Evolutionary conservation across 2,329 filamentous ascomycete species (phyloP), one percentile per base, ranked within the genome.

Genomic region (Nemania serpens): DNA sequence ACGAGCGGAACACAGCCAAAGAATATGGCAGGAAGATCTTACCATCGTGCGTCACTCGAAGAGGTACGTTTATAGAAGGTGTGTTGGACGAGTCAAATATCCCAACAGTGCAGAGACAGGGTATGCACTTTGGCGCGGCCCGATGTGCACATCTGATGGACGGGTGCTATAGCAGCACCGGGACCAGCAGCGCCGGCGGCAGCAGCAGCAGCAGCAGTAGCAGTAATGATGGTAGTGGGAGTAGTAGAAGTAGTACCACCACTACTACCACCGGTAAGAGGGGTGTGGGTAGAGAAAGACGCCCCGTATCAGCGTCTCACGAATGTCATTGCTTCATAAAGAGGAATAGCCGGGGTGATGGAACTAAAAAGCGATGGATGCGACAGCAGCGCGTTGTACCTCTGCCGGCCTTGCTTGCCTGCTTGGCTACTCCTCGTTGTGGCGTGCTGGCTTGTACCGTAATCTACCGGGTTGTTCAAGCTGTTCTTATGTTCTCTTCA

Each of bases 21-120:
- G 59, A 64, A 64, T 54, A 58, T 70, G 71, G 64, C 61, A 69
- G 68, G 71, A 70, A 70, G 68, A 70, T 73, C 73, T 75, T 73
- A 75, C 73, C 73, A 75, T 75, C 68, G 69, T 71, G 59, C 57
- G 63, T 70, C 65, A 68, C 68, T 67, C 60, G 63, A 65, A 63
- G 60, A 64, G 55, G 65, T 69, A 66, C 61, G 64, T 66, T 63
- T 58, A 58, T 66, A 66, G 65, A 70, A 70, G 69, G 73, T 74
- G 73, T 72, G 71, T 74, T 72, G 68, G 68, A 73, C 72, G 71
- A 71, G 65, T 62, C 54, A 58, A 55, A 59, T 50, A 62, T 63
- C 58, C 59, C 55, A 67, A 65, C 66, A 67, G 67, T 63, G 68
- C 66, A 66, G 59, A 59, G 63, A 67, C 67, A 67, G 67, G 68